These are phyloP conservation scores for Paramecium sexaurelia DNA, from an alignment of 73 alveolate species.

Conservation along the genomic window DNA sequence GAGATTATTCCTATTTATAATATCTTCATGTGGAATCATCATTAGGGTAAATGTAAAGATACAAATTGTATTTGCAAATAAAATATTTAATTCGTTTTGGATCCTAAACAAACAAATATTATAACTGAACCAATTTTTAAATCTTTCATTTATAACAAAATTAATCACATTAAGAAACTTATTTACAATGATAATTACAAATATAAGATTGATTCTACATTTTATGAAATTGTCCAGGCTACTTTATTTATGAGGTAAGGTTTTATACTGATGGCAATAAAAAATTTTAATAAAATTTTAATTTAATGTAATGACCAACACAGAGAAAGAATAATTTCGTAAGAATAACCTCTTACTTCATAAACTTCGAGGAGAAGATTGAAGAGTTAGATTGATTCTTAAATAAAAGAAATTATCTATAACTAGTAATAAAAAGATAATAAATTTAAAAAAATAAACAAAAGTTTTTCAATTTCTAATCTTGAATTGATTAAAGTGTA, in stretches of 20 bases:
- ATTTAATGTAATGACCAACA: background rate
- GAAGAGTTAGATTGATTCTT: background rate
- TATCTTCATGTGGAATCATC: background rate
- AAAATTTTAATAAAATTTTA: background rate
- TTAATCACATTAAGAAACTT: background rate
- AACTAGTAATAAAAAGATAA: background rate
- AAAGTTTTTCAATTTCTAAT: background rate
- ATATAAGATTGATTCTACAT: background rate
- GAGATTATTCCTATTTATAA: background rate
- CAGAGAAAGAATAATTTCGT: background rate
- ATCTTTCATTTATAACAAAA: background rate
- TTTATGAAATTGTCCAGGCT: background rate
- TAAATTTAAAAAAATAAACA: background rate
- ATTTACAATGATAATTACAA: background rate
- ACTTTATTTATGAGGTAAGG: background rate
- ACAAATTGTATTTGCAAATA: background rate
- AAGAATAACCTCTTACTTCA: background rate
- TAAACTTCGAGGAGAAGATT: background rate
- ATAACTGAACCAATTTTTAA: background rate
- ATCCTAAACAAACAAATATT: background rate
- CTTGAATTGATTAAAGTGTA: background rate
- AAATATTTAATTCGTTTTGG: background rate
- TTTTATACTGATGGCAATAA: background rate
- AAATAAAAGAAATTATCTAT: background rate
- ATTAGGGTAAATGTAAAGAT: background rate